Evolutionary conservation across 176 grass and related monocot genomes (phyloP), one percentile per base, ranked within the genome.

Genomic region (Eragrostis curvula): DNA sequence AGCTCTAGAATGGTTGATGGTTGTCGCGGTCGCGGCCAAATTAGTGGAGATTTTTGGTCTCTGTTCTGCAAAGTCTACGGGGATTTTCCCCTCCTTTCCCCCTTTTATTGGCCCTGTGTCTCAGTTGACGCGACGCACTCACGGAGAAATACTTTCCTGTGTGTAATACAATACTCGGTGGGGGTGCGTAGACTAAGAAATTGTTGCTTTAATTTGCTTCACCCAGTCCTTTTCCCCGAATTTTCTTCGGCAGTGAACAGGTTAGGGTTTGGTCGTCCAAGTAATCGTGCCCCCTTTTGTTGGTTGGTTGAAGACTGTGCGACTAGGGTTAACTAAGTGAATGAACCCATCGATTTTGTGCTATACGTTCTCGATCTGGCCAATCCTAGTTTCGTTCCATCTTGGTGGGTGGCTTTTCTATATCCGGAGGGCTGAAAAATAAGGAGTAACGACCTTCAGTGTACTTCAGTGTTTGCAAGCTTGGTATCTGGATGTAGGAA

Each of bases 71-170:
- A 5, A 32, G 55, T 66, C 16, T 16, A n/a, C 57, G 18, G 48
- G 51, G 73, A 53, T 75, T 84, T 55, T 42, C 49, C 32, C 16
- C 81, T 27, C 70, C 0, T 42, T 15, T 2, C 32, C n/a, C 60
- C 23, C 1, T 41, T 16, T 21, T 3, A 14, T 9, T 61, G 57
- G 44, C 13, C 17, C 6, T 47, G 57, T 74, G 25, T 42, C 20
- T 49, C 65, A n/a, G 81, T 67, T 25, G 45, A 44, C 1, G 58
- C 63, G 73, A 39, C 50, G n/a, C 18, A 15, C 72, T 76, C 52
- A 58, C 51, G 12, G 43, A 6, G 13, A 23, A 2, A 27, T 50
- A 20, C 52, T 32, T 58, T 14, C 23, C 47, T 63, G n/a, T 25
- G 12, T 7, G 10, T n/a, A 3, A 12, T 48, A 10, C 25, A 43